Conservation (phyloP, 345 rosid species). For the Camelina hispida region DNA sequence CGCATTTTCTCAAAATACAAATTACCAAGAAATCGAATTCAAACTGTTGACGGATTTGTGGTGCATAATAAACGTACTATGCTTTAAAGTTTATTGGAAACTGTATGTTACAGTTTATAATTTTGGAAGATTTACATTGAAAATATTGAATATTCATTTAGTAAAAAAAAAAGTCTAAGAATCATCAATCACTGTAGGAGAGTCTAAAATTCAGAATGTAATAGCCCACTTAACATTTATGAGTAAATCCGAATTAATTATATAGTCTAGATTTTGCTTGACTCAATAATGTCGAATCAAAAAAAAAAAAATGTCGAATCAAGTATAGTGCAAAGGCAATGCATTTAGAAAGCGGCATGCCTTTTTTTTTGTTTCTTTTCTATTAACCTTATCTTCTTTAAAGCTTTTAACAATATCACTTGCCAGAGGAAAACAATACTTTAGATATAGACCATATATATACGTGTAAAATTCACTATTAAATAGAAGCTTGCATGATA, state of each 20-base stretch:
- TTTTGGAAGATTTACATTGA: background rate
- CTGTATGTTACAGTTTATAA: background rate
- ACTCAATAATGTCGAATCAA: constrained; percentile 1
- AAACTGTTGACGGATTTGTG: background rate
- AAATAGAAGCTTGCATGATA: background rate
- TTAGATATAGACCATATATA: background rate
- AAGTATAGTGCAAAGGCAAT: background rate
- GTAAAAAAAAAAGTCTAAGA: background rate
- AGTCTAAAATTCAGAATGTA: constrained; percentile 17
- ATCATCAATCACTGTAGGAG: background rate
- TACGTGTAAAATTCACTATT: constrained; percentile 16
- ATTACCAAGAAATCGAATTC: background rate
- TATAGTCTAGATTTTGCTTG: constrained; percentile 16
- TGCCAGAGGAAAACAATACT: constrained; percentile 2
- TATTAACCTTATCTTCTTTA: constrained; percentile 17
- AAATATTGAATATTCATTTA: constrained; percentile 4
- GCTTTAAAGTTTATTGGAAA: background rate
- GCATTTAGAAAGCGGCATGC: constrained; percentile 33
- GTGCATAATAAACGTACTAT: constrained; percentile 2
- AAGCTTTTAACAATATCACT: constrained; percentile 28
- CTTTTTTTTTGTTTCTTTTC: constrained; percentile 10
- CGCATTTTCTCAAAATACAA: background rate
- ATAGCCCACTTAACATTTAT: background rate
- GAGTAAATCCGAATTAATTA: background rate
- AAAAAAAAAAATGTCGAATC: background rate